Base-by-base conservation (phyloP, 129 eudicot genomes). In the Helianthus tuberosus region DNA sequence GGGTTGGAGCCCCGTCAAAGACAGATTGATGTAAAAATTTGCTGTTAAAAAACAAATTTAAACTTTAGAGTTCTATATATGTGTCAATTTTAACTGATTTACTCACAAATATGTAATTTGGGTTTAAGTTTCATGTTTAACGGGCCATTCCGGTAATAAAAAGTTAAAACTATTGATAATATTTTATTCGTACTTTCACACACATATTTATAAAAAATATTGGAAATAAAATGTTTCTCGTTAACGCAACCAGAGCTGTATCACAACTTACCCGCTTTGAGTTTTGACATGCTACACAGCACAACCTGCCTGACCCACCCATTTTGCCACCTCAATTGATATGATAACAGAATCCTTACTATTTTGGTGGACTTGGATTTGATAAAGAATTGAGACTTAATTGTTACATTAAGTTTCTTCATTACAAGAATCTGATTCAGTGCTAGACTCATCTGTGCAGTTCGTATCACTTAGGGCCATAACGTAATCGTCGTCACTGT, bases 381-480 rank as follows among this genome's bases (percentile, higher is more conserved):
- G 54, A 64, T 51, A 50, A 49, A 35, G 20, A 25, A 53, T 54
- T 5, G 43, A 66, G 68, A 44, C 17, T 69, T 60, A 68, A 32
- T 25, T 4, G 41, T 67, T 61, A 57, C 50, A 48, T 20, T 68
- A 71, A 60, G 66, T 39, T 69, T 66, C 84, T 48, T 71, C 86
- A 73, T 71, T 46, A 50, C 81, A 41, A 69, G 76, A 85, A 59
- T 77, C 81, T 15, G 27, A 14, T 39, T 75, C 81, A 66, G 57
- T 59, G 52, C 73, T 13, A 44, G 76, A 77, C 27, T 77, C 80
- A 55, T 84, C 78, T 41, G 74, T 78, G 27, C 76, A 52, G 48
- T 60, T 59, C 27, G 32, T 59, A 36, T 81, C 82, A 62, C 84
- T 78, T 54, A 71, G 46, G 36, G 79, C 50, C 73, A 49, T 12